Base-by-base conservation (phyloP, 2,329 filamentous ascomycete genomes). In the Xylaria sp. region DNA sequence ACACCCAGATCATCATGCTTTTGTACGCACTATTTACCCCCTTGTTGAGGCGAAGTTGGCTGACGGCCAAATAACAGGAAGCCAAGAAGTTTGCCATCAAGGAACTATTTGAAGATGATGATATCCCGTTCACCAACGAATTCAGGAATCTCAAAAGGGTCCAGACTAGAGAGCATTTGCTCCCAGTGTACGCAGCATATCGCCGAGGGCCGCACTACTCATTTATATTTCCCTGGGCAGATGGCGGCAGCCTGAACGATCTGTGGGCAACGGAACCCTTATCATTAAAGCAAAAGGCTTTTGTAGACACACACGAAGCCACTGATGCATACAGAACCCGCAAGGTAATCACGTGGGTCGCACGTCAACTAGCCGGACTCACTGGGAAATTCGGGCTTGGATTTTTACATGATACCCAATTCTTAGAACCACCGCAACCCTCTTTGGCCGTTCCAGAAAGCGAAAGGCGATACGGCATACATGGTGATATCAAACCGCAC, bases 211-310 rank as follows among this genome's bases (percentile, higher is more conserved):
- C 2, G 3, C n/a, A 41, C 9, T 67, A 70, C 49, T 70, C 67
- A 4, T 70, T 70, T n/a, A 48, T 70, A 18, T 70, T 70, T n/a
- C 67, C 67, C 4, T 70, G 67, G 67, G 67, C 67, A 8, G 60
- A 67, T 36, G 67, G 67, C 39, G 67, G 67, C 15, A 67, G 60
- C 23, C 55, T 70, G 1, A 31, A 15, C 18, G 67, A 67, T 18
- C 8, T 70, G 3, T 70, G 67, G 67, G 33, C 10, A 25, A 64
- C 12, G 7, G 60, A 70, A 8, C 67, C 67, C 36, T 23, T 33
- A 20, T 20, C 8, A 31, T 18, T 67, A 31, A 60, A 54, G 28
- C 9, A 33, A 49, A 64, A 12, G 15, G 55, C 52, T 2, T 46
- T 12, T 9, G 41, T 33, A 6, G 23, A 55, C 41, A 33, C 3